These are phyloP conservation scores for Colletotrichum cuscutae DNA, from an alignment of 2,329 filamentous ascomycete species.

Conservation along the genomic window DNA sequence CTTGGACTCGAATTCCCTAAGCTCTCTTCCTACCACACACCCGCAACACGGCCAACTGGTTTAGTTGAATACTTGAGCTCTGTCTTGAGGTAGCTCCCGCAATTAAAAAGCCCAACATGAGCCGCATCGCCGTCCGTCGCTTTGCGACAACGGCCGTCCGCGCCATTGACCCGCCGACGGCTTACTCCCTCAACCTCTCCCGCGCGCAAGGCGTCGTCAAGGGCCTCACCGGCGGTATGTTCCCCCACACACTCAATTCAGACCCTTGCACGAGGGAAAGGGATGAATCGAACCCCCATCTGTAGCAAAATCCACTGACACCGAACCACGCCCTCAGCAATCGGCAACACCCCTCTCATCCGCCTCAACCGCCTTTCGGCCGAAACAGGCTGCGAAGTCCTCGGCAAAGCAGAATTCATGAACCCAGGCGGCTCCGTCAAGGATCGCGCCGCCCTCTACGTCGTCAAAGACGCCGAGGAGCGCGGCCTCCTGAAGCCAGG, in stretches of 20 bases:
- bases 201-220: conserved; percentile 82
- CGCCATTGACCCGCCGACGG: conserved; percentile 55
- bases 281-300: too few species aligned
- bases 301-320: not conserved
- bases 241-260: not conserved
- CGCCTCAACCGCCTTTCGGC: conserved; percentile 88
- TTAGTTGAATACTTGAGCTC: too few species aligned
- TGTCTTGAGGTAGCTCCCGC: not conserved
- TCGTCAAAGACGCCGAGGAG: conserved; percentile 94
- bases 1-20: not conserved
- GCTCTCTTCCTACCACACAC: not conserved
- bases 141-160: conserved; percentile 71
- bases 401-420: conserved; percentile 98
- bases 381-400: conserved; percentile 90
- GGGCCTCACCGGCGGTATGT: conserved; percentile 85
- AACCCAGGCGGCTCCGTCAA: conserved; percentile 98
- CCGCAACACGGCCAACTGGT: not conserved
- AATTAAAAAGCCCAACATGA: conserved; percentile 61
- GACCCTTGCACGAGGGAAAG: not conserved
- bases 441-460: conserved; percentile 93
- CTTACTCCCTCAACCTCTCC: conserved; percentile 78
- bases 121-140: conserved; percentile 73
- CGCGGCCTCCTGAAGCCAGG: conserved; percentile 83
- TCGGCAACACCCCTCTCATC: conserved; percentile 97
- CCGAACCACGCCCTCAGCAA: conserved; percentile 67